Evolutionary conservation across 352 stramenopile species (phyloP).

Genomic region (Phytopythium delawarense): DNA sequence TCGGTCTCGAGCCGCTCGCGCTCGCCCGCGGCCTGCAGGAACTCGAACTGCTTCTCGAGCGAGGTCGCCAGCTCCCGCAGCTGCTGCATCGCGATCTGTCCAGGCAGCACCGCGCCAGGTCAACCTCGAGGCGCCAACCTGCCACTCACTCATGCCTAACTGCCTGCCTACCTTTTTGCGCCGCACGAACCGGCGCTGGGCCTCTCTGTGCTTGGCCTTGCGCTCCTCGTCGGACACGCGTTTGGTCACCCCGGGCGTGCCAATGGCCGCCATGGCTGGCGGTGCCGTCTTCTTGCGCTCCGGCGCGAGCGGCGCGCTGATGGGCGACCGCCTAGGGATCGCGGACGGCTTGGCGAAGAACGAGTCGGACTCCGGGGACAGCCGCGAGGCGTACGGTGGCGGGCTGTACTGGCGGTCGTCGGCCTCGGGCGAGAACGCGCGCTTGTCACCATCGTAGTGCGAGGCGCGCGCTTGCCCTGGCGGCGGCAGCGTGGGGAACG

Average conservation of each 20-base stretch:
- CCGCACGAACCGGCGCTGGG: conserved; percentile 42
- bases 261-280: conserved; percentile 6
- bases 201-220: conserved; percentile 49
- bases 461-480: not conserved
- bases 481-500: conserved; percentile 15
- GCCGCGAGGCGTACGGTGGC: not conserved
- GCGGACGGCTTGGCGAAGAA: conserved; percentile 14
- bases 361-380: not conserved
- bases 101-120: not conserved
- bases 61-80: conserved; percentile 26
- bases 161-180: conserved; percentile 37
- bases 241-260: conserved; percentile 10
- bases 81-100: conserved; percentile 30
- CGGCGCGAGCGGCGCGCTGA: conserved; percentile 11
- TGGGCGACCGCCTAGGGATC: conserved; percentile 13
- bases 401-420: conserved; percentile 11
- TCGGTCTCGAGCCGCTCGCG: conserved; percentile 14
- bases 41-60: conserved; percentile 28
- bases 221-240: conserved; percentile 43
- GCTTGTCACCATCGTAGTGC: conserved; percentile 5
- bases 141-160: not conserved
- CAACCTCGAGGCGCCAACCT: not conserved
- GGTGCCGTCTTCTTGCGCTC: conserved; percentile 11
- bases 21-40: conserved; percentile 22
- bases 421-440: conserved; percentile 3